Conservation (phyloP, 768 basidiomycete genomes). For the Russula emetica region DNA sequence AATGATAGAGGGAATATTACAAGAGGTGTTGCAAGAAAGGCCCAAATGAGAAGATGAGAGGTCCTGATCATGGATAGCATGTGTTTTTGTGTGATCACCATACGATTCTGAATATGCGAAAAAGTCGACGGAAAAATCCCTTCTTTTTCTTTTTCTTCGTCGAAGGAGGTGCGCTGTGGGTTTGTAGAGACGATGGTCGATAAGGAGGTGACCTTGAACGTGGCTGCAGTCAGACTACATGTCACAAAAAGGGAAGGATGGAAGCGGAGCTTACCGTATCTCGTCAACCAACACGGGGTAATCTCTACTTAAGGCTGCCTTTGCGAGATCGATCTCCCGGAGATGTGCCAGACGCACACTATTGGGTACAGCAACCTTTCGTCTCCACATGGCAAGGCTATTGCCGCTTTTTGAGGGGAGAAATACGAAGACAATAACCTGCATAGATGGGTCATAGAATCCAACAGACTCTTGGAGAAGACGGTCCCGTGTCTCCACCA, state of each 20-base stretch:
- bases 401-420: conserved; percentile 30
- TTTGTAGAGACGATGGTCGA: conserved; percentile 4
- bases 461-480: conserved; percentile 28
- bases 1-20: conserved; percentile 17
- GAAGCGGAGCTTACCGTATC: conserved; percentile 12
- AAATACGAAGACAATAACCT: conserved; percentile 26
- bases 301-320: conserved; percentile 26
- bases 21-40: conserved; percentile 14
- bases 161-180: conserved; percentile 1
- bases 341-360: conserved; percentile 20
- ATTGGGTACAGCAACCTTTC: conserved; percentile 24
- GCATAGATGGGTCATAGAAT: conserved; percentile 26
- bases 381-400: conserved; percentile 30
- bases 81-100: conserved; percentile 20
- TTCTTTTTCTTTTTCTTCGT: conserved; percentile 27
- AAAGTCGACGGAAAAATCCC: conserved; percentile 27
- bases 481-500: conserved; percentile 25
- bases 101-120: conserved; percentile 24
- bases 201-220: conserved; percentile 17
- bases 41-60: neutral
- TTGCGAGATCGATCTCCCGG: conserved; percentile 24
- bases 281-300: conserved; percentile 26
- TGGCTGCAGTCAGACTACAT: neutral
- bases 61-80: neutral
- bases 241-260: neutral